Evolutionary conservation across 176 grass and related monocot species (phyloP).

Genomic region (Carex kokanica): DNA sequence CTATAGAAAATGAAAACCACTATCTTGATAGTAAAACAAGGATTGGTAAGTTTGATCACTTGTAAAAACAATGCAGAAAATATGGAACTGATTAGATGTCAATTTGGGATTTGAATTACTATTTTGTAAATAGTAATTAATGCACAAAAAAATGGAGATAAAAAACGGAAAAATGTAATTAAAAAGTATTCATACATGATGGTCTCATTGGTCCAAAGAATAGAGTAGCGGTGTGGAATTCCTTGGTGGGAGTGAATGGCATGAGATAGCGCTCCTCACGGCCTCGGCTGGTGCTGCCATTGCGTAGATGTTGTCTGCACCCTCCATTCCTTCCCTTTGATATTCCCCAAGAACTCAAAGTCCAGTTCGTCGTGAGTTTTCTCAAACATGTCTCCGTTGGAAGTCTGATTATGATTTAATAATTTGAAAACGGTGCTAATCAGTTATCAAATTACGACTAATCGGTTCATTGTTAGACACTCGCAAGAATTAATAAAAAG

Average conservation of each 20-base stretch:
- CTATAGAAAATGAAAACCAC: neutral
- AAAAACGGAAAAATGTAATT: neutral
- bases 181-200: slow-evolving; percentile 35
- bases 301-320: slow-evolving; percentile 85
- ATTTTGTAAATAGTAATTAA: neutral
- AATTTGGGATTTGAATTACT: neutral
- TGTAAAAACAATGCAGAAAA: neutral
- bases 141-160: neutral
- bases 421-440: slow-evolving; percentile 4
- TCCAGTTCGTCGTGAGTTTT: slow-evolving; percentile 86
- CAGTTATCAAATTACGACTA: neutral
- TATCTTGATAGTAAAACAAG: neutral
- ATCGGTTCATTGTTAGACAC: neutral
- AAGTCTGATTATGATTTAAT: slow-evolving; percentile 30
- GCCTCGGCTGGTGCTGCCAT: slow-evolving; percentile 64
- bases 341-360: slow-evolving; percentile 89
- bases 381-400: slow-evolving; percentile 76
- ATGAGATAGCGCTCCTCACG: slow-evolving; percentile 79
- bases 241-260: slow-evolving; percentile 74
- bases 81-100: neutral
- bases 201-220: slow-evolving; percentile 51
- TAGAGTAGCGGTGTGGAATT: slow-evolving; percentile 94
- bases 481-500: neutral
- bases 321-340: slow-evolving; percentile 66
- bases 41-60: neutral